Base-by-base conservation (phyloP, 768 basidiomycete species). In the Suillus weaverae region DNA sequence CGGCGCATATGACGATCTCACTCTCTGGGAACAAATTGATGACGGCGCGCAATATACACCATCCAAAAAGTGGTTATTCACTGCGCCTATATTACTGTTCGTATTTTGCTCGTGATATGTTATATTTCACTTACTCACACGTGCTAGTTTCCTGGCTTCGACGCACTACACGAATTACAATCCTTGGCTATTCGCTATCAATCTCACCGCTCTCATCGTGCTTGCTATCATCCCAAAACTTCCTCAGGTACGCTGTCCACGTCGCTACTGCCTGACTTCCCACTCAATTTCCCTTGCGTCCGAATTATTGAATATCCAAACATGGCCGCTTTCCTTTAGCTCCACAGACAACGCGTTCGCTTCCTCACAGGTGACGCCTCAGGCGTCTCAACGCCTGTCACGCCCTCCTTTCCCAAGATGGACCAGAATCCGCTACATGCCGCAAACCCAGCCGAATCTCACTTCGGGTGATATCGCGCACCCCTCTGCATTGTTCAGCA, bases 21-120 rank as follows among this genome's bases (percentile, higher is more conserved):
- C 97, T 0, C 81, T 99, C 36, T 99, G 97, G 97, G 97, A 99
- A 74, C 97, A 99, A 83, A 99, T 99, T 59, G 97, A 99, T 77
- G 91, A 93, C 59, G 97, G 97, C 44, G 97, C 96, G 1, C 97
- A 99, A 72, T 97, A 99, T 78, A 99, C 97, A 6, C 97, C 97
- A 1, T 90, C 97, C 6, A 97, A 94, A 81, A 99, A 99, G 75
- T 99, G 95, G 94, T 82, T 99, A 35, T 85, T 97, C 65, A 87
- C 86, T 61, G 89, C 95, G 9, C 97, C 97, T 0, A 89, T 99
- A 68, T 84, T 84, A 43, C 81, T 99, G 97, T 98, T 71, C 74
- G 94, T 80, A 9, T 54, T 18, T 53, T 63, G 48, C 61, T 30
- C 46, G 39, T 39, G 18, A 51, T 53, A 13, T 33, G 10, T 53